Base-by-base conservation (phyloP, 371 early-diverging fungal species). In the Mucor lusitanicus region DNA sequence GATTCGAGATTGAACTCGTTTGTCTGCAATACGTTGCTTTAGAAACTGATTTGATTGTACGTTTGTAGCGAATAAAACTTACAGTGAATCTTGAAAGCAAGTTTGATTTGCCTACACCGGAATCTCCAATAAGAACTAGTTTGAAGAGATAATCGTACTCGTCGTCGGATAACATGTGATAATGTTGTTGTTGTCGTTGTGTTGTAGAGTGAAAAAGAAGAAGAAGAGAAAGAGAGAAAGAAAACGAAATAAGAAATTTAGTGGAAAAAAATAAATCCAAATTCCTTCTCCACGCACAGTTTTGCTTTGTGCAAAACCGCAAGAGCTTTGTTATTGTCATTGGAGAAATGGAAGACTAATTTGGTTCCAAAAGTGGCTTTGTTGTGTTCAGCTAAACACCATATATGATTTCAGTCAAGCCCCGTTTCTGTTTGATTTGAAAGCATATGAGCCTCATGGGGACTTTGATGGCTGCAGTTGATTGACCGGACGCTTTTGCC, bases 1-100 rank as follows among this genome's bases (percentile, higher is more conserved):
- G 97, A 95, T 71, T 97, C 97, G 69, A 96, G 79, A 80, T 93
- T 95, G 86, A 99, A 99, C 78, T 97, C 97, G 83, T 99, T 95
- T 63, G 97, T 80, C 83, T 83, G 65, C 3, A 2, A 28, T 1
- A 53, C 39, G 46, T 17, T 2, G 23, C 35, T n/a, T 59, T 37
- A 67, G 30, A 27, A 53, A 44, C 28, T 61, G 6, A 15, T 50
- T 39, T 28, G 30, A 28, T 21, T 27, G 3, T 8, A 19, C n/a
- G n/a, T 12, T 37, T 65, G 7, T 2, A 33, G 48, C 33, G 6
- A 28, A 1, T 33, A 25, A 12, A 13, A 46, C 54, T 68, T 68
- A 73, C 74, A 0, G 78, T 82, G 62, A 80, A 84, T 35, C 81
- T 77, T 6, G 77, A 77, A 61, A 84, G 70, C 40, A 82, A 59